Evolutionary conservation across 768 basidiomycete species (phyloP), one percentile per base, ranked within the genome.

Genomic region (Leccinum olivaceopallidum): DNA sequence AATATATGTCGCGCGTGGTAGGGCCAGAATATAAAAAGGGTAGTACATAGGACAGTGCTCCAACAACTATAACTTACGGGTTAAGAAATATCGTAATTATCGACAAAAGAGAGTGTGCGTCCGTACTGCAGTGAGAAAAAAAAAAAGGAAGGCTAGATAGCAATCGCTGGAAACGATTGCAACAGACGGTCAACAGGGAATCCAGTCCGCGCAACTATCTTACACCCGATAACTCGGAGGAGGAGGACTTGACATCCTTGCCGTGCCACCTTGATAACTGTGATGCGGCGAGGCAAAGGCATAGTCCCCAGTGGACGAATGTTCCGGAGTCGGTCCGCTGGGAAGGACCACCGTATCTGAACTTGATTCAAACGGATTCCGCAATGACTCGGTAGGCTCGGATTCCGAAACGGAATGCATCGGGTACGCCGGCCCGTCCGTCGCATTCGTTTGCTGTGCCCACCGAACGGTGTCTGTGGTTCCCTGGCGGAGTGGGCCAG

Each of bases 401-500:
- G 62, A 26, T 16, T 69, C 69, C 1, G 63, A 53, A 10, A 73
- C 59, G 24, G 65, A 20, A 4, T 64, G 69, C 57, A 73, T 32
- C 20, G 65, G 65, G 53, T 63, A 73, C 30, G 67, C 58, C 42
- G 67, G 73, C 13, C 65, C 70, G 6, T 69, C 69, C 9, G 61
- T 65, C 18, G 70, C 56, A 50, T 74, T 69, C 22, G 70, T 63
- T 44, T 65, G 68, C 28, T 69, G 60, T 47, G 70, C 76, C 75
- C 75, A 76, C 34, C 52, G 59, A 4, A 69, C 71, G 6, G 64
- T 66, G 28, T 77, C 74, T 24, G 67, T 64, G 42, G 70, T 75
- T 37, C 74, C 72, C 7, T 73, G 70, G 12, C 67, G 67, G 34
- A 56, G 44, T 53, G 18, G 61, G 4, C 22, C 22, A n/a, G 59